A percentile compares a stretch with the other conserved stretches of the same genome.
Conservation (phyloP, 805 yeast species). For the Naumovozyma baii region DNA sequence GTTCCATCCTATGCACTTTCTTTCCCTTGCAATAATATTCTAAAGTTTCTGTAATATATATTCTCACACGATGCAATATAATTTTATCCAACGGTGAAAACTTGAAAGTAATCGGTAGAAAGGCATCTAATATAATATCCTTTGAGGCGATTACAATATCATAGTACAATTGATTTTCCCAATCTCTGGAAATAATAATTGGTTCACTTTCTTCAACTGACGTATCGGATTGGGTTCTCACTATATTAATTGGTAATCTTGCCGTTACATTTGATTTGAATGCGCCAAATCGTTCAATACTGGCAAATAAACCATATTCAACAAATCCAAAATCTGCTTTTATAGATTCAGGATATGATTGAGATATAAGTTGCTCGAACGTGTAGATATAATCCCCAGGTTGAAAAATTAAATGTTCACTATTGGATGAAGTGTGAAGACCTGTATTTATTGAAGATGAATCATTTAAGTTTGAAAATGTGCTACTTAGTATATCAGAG, state of each 20-base stretch:
- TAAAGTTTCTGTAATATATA: slow-evolving; percentile 77
- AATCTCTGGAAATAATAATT: slow-evolving; percentile 76
- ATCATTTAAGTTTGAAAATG: background rate
- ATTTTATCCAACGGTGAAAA: slow-evolving; percentile 81
- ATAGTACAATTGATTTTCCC: slow-evolving; percentile 88
- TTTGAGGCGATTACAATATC: slow-evolving; percentile 89
- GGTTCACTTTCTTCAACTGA: slow-evolving; percentile 89
- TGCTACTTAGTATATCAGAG: slow-evolving; percentile 14
- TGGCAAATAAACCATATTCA: slow-evolving; percentile 56
- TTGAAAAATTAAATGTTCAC: slow-evolving; percentile 42
- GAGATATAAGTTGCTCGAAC: slow-evolving; percentile 80
- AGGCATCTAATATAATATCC: slow-evolving; percentile 73
- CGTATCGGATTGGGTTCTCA: slow-evolving; percentile 68
- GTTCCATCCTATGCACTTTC: slow-evolving; percentile 88
- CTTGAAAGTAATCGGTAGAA: slow-evolving; percentile 73
- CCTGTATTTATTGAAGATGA: slow-evolving; percentile 1
- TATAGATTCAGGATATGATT: slow-evolving; percentile 73
- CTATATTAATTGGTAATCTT: slow-evolving; percentile 49
- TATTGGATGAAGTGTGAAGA: background rate
- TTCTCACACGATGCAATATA: slow-evolving; percentile 73
- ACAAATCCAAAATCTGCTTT: slow-evolving; percentile 76
- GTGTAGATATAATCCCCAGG: slow-evolving; percentile 91
- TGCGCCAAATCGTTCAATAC: slow-evolving; percentile 69
- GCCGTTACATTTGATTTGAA: slow-evolving; percentile 72
- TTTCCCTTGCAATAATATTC: slow-evolving; percentile 83